Evolutionary conservation across 1,284 basidiomycete genomes (phyloP).

Genomic region (Microbotryum intermedium): DNA sequence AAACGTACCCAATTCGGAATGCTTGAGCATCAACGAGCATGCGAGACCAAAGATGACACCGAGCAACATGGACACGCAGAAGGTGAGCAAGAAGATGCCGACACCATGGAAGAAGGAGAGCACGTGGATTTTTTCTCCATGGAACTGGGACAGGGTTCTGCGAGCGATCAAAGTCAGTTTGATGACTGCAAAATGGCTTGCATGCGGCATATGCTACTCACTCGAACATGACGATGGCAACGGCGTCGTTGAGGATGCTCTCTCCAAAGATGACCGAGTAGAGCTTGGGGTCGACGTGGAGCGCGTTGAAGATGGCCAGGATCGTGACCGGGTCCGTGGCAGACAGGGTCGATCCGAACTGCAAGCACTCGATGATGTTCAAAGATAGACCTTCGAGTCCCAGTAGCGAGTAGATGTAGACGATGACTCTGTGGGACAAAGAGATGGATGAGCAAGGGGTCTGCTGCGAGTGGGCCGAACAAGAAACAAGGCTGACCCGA

Average conservation of each 20-base stretch:
- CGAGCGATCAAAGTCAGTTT: background rate
- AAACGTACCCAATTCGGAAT: constrained; percentile 53
- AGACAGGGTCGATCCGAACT: constrained; percentile 91
- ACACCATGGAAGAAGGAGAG: constrained; percentile 88
- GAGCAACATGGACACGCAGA: constrained; percentile 85
- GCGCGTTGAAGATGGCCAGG: constrained; percentile 95
- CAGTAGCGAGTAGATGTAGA: constrained; percentile 88
- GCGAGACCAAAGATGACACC: constrained; percentile 84
- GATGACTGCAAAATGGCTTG: constrained; percentile 2
- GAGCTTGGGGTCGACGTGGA: constrained; percentile 96
- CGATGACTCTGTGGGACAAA: constrained; percentile 59
- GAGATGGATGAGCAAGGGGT: background rate
- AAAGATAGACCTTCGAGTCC: constrained; percentile 77
- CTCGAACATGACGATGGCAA: constrained; percentile 99
- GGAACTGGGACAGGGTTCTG: constrained; percentile 85
- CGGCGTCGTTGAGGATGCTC: constrained; percentile 93
- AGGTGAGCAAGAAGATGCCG: constrained; percentile 92
- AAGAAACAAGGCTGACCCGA: constrained; percentile 57
- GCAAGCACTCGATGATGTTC: constrained; percentile 80
- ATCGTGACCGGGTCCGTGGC: constrained; percentile 99
- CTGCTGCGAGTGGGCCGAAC: background rate
- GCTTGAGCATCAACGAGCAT: constrained; percentile 87
- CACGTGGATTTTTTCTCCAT: constrained; percentile 78
- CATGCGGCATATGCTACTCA: constrained; percentile 46
- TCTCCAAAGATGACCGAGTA: constrained; percentile 98